Base-by-base conservation (phyloP, 805 yeast species). In the Candida piceae region DNA sequence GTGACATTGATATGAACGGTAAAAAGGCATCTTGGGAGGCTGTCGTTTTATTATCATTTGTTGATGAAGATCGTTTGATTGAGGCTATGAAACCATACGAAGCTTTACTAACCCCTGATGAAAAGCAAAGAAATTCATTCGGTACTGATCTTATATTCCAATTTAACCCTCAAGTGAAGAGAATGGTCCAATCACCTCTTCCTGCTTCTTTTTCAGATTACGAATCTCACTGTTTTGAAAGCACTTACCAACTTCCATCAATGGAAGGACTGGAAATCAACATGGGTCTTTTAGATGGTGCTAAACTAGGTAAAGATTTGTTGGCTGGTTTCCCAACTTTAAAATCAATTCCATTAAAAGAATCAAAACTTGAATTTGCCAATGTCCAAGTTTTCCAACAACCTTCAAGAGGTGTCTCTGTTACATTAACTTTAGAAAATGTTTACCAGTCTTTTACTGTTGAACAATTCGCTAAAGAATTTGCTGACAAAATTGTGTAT, bases 1-100 rank as follows among this genome's bases (percentile, higher is more conserved):
- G 90, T 39, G 85, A 80, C 35, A 70, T 85, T 24, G 98, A 93
- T 64, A 72, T 78, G 74, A 93, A 93, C 57, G 98, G 97, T 30
- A 93, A 93, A 58, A 85, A 88, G 38, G 95, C 93, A 2, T 82
- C 87, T 34, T 93, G 98, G 98, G 97, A 93, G 64, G 97, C 97
- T 9, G 96, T 93, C 38, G 96, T 93, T 6, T 73, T 86, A 51
- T 73, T 93, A 40, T 80, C 94, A 5, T 93, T 93, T 69, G 97
- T 93, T 31, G 97, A 93, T 48, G 87, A 84, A 52, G 62, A 74
- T 21, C 72, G 93, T 42, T 70, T 93, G 39, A 64, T 82, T 22
- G 78, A 70, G 4, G 90, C 90, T 1, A 74, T 93, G 74, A 67
- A 63, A 32, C 85, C 95, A 2, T 61, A 70, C 29, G 84, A 85